These are phyloP conservation scores for Myxozyma mucilagina DNA, from an alignment of 805 yeast genomes.

Conservation along the genomic window DNA sequence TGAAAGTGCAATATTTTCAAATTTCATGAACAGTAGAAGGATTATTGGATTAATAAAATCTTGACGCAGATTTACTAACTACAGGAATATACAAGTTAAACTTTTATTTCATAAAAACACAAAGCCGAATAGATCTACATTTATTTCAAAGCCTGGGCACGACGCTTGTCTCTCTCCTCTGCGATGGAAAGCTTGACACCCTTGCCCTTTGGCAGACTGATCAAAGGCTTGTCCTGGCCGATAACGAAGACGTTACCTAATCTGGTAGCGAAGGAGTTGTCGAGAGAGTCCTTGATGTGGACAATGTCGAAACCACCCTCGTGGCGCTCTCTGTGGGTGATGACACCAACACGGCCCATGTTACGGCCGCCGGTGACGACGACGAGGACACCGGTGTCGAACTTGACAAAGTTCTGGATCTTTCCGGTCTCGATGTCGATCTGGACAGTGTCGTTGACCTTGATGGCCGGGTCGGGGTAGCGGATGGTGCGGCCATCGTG, in stretches of 20 bases:
- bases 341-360: slow-evolving; percentile 97
- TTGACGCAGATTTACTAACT: too few relatives aligned
- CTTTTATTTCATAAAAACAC: background rate
- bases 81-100: too few relatives aligned
- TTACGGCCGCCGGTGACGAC: slow-evolving; percentile 98
- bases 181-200: slow-evolving; percentile 95
- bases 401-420: slow-evolving; percentile 83
- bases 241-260: slow-evolving; percentile 88
- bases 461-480: slow-evolving; percentile 98
- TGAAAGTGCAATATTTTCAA: too few relatives aligned
- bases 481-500: slow-evolving; percentile 99
- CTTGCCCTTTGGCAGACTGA: slow-evolving; percentile 98
- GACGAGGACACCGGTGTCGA: slow-evolving; percentile 88
- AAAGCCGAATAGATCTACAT: background rate
- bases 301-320: slow-evolving; percentile 98
- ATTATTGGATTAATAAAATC: too few relatives aligned
- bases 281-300: slow-evolving; percentile 92
- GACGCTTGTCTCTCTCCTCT: slow-evolving; percentile 98
- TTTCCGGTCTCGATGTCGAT: slow-evolving; percentile 95
- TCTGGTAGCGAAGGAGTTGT: slow-evolving; percentile 95
- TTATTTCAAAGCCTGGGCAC: slow-evolving; percentile 50
- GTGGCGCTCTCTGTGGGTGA: slow-evolving; percentile 94
- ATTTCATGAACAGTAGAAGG: background rate
- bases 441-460: slow-evolving; percentile 97
- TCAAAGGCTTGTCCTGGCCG: slow-evolving; percentile 94